These are phyloP conservation scores for Fusarium concolor DNA, from an alignment of 2,329 filamentous ascomycete species.

Conservation along the genomic window DNA sequence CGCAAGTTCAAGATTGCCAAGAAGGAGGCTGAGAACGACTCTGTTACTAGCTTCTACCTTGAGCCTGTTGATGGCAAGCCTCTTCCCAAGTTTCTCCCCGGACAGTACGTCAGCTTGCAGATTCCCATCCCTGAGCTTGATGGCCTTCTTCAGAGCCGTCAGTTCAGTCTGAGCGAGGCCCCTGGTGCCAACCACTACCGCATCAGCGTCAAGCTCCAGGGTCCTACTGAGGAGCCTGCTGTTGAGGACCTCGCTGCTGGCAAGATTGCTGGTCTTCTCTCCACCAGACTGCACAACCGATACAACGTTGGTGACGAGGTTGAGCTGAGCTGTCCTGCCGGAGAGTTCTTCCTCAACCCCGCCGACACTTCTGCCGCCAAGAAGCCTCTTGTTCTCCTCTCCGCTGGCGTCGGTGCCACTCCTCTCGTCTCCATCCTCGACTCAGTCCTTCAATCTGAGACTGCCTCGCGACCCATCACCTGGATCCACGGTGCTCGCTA, in stretches of 20 bases:
- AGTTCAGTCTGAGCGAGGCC: conserved; percentile 78
- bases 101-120: conserved; percentile 78
- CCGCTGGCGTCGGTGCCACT: conserved; percentile 76
- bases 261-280: conserved; percentile 61
- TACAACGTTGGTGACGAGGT: conserved; percentile 64
- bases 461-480: conserved; percentile 60
- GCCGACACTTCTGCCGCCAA: conserved; percentile 54
- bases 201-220: conserved; percentile 79
- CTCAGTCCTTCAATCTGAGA: conserved; percentile 54
- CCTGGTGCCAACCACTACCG: conserved; percentile 71
- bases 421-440: conserved; percentile 75
- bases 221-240: conserved; percentile 47
- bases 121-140: conserved; percentile 68
- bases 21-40: conserved; percentile 70
- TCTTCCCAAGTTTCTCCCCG: conserved; percentile 73
- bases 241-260: conserved; percentile 50
- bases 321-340: conserved; percentile 66
- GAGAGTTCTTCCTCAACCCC: conserved; percentile 71
- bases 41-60: conserved; percentile 77
- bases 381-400: conserved; percentile 72
- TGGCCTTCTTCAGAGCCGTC: conserved; percentile 75
- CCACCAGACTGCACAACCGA: conserved; percentile 63
- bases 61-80: conserved; percentile 66
- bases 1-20: conserved; percentile 66
- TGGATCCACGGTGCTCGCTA: conserved; percentile 72